Evolutionary conservation across 352 stramenopile species (phyloP).

Genomic region (Phytophthora pluvialis): DNA sequence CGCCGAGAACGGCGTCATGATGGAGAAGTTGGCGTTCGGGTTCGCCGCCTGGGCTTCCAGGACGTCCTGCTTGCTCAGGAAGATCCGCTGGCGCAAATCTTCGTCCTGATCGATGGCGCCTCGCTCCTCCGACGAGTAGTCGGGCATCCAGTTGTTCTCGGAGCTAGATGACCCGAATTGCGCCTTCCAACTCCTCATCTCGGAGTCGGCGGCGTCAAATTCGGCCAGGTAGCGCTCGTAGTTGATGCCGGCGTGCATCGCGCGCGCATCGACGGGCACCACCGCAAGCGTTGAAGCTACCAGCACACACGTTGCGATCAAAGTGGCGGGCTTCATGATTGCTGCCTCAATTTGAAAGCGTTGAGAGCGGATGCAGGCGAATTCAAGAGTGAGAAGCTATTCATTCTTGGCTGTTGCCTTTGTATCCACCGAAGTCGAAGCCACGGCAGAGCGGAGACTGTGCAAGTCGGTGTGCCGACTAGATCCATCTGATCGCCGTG

Average conservation of each 20-base stretch:
- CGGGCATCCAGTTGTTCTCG: constrained; percentile 36
- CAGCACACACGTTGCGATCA: constrained; percentile 18
- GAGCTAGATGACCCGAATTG: constrained; percentile 18
- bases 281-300: constrained; percentile 22
- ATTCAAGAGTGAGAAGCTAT: constrained; percentile 32
- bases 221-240: constrained; percentile 48
- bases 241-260: constrained; percentile 44
- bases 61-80: constrained; percentile 42
- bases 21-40: constrained; percentile 48
- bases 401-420: too few relatives aligned
- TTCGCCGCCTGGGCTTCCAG: constrained; percentile 28
- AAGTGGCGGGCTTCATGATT: constrained; percentile 25
- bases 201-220: constrained; percentile 19
- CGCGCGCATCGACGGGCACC: constrained; percentile 6
- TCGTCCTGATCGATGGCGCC: constrained; percentile 36
- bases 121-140: constrained; percentile 27
- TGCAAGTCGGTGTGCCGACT: not conserved
- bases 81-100: constrained; percentile 39
- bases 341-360: constrained; percentile 3
- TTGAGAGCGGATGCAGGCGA: constrained; percentile 16
- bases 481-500: constrained; percentile 34
- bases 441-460: constrained; percentile 29
- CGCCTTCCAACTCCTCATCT: constrained; percentile 28
- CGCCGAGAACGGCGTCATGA: constrained; percentile 48
- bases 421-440: constrained; percentile 22